These are phyloP conservation scores for Vitellaria paradoxa DNA, from an alignment of 179 eudicot genomes.

Conservation along the genomic window DNA sequence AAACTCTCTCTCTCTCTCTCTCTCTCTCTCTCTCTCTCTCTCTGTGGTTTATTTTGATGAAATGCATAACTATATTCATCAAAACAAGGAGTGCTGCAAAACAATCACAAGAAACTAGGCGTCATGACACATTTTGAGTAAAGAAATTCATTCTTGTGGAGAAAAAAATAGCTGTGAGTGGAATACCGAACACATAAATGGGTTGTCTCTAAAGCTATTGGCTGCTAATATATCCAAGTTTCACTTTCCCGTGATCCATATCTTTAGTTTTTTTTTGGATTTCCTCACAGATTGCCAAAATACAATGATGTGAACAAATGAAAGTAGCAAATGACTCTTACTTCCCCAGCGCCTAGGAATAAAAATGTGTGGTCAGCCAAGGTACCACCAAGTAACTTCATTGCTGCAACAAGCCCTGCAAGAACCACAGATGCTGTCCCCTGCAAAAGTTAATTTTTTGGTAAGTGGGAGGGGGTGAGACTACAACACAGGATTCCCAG, in stretches of 20 bases:
- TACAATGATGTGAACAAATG: not conserved
- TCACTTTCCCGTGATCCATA: not conserved
- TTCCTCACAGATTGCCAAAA: not conserved
- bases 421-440: constrained; percentile 95
- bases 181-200: no score
- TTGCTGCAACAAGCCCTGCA: constrained; percentile 74
- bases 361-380: constrained; percentile 82
- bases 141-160: no score
- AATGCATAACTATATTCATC: not conserved
- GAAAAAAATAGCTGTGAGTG: no score
- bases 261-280: not conserved
- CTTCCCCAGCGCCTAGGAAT: constrained; percentile 95
- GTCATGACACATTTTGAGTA: no score
- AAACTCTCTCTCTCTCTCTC: no score
- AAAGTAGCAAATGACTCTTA: constrained; percentile 19
- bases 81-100: not conserved
- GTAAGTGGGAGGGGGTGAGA: not conserved
- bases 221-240: not conserved
- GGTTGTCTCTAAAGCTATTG: not conserved
- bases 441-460: constrained; percentile 29
- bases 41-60: not conserved
- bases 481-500: not conserved
- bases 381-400: constrained; percentile 69
- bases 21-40: not conserved
- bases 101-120: not conserved